A percentile compares a stretch with the other conserved stretches of the same genome.
Evolutionary conservation across 805 yeast species (phyloP).

Genomic region (Hanseniaspora opuntiae): DNA sequence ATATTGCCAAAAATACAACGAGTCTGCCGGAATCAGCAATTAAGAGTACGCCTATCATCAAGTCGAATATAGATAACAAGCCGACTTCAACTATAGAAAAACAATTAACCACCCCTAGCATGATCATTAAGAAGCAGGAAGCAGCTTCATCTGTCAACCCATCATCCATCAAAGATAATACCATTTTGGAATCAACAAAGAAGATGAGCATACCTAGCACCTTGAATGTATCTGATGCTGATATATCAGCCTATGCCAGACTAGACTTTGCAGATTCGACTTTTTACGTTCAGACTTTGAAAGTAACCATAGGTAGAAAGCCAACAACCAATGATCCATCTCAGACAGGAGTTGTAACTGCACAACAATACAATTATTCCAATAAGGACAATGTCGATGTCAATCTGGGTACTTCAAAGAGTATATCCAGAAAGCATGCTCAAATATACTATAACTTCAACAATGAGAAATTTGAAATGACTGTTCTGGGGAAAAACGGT

Average conservation of each 20-base stretch:
- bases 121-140: constrained; percentile 2
- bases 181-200: constrained; percentile 6
- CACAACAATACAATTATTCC: constrained; percentile 9
- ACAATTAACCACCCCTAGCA: constrained; percentile 4
- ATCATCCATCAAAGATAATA: constrained; percentile 4
- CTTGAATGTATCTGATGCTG: constrained; percentile 16
- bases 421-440: constrained; percentile 87
- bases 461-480: constrained; percentile 81
- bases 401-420: constrained; percentile 81
- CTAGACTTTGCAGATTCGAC: constrained; percentile 86
- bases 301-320: constrained; percentile 82
- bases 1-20: not conserved
- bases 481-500: constrained; percentile 88
- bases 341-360: constrained; percentile 9
- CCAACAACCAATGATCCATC: constrained; percentile 9
- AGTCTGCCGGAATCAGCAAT: not conserved
- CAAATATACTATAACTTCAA: constrained; percentile 94
- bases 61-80: not conserved
- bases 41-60: not conserved
- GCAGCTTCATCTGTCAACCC: constrained; percentile 6
- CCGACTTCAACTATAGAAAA: not conserved
- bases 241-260: constrained; percentile 45
- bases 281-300: constrained; percentile 90
- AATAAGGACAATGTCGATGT: constrained; percentile 62
- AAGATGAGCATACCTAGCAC: not conserved